A percentile compares a stretch with the other conserved stretches of the same genome.
phyloP scores from a whole-genome alignment of 2,329 filamentous ascomycete species.

The Colletotrichum sp. region DNA sequence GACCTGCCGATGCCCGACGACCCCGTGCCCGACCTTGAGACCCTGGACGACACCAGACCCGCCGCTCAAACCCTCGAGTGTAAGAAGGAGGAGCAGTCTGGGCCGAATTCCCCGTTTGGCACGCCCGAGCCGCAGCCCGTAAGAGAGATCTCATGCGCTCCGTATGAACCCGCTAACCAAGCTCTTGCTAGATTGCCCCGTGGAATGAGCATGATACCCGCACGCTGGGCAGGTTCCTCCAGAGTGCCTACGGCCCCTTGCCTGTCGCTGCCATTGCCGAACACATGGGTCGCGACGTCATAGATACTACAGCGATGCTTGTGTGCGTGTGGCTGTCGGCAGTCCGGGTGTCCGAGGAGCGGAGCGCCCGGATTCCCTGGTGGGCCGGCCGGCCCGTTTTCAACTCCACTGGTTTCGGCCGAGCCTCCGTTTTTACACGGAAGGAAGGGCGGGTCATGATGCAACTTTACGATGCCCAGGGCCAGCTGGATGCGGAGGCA shows the following conservation, averaged over 20 bases:
- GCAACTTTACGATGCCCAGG: neutral
- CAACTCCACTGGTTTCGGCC: neutral
- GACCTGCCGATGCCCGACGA: neutral
- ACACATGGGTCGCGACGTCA: neutral
- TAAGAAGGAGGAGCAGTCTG: too few relatives aligned
- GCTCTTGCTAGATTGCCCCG: neutral
- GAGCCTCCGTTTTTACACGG: neutral
- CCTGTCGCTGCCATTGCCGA: neutral
- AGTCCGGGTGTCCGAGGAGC: neutral
- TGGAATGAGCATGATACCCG: neutral
- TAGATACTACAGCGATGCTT: neutral
- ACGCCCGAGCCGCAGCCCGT: neutral
- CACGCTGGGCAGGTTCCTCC: neutral
- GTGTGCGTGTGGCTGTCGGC: neutral
- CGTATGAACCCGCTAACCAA: neutral
- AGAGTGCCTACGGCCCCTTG: neutral
- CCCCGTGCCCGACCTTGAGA: neutral
- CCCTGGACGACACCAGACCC: neutral
- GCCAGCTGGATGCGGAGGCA: neutral
- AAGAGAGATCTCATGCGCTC: neutral
- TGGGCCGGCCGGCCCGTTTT: neutral
- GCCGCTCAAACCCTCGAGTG: neutral
- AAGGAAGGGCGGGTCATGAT: neutral
- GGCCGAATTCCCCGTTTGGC: neutral
- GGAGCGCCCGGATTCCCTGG: neutral